Percentiles rank a stretch among this genome's conserved stretches.
phyloP scores from a whole-genome alignment of 169 alveolate species.

The Neospora caninum region DNA sequence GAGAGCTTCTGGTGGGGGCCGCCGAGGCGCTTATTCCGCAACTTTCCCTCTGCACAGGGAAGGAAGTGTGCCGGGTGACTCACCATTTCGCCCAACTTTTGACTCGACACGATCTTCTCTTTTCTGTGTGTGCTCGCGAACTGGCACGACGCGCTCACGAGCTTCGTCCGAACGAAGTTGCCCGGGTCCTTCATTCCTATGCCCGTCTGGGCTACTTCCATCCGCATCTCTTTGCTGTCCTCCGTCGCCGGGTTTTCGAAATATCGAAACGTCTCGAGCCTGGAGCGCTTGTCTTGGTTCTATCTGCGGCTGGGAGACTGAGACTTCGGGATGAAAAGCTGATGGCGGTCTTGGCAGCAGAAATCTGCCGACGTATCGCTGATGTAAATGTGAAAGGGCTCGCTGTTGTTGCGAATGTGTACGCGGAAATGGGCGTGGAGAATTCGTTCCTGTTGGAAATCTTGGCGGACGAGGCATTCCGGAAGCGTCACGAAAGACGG shows the following conservation, averaged over 20 bases:
- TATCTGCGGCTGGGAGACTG: not conserved
- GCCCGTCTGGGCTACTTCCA: conserved; percentile 17
- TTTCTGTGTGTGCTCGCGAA: conserved; percentile 22
- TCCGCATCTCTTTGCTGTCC: conserved; percentile 42
- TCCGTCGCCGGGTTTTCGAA: conserved; percentile 25
- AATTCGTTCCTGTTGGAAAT: not conserved
- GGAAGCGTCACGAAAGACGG: not conserved
- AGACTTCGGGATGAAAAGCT: conserved; percentile 19
- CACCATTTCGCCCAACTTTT: not conserved
- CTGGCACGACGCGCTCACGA: conserved; percentile 11
- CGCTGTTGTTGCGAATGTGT: conserved; percentile 23
- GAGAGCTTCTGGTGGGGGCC: not conserved
- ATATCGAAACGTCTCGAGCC: conserved; percentile 21
- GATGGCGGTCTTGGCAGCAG: not conserved
- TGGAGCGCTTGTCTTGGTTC: not conserved
- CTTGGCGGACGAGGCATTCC: not conserved
- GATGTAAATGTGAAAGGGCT: conserved; percentile 22
- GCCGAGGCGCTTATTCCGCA: not conserved
- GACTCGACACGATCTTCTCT: conserved; percentile 3
- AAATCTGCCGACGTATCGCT: conserved; percentile 39
- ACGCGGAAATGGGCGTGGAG: not conserved
- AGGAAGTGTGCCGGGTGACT: conserved; percentile 9
- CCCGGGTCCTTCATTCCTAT: conserved; percentile 38
- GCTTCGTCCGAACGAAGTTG: not conserved
- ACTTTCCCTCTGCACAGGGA: not conserved